Evolutionary conservation across 164 flowering plant genomes (phyloP), one percentile per base, ranked within the genome.

Genomic region (Buxus sempervirens): DNA sequence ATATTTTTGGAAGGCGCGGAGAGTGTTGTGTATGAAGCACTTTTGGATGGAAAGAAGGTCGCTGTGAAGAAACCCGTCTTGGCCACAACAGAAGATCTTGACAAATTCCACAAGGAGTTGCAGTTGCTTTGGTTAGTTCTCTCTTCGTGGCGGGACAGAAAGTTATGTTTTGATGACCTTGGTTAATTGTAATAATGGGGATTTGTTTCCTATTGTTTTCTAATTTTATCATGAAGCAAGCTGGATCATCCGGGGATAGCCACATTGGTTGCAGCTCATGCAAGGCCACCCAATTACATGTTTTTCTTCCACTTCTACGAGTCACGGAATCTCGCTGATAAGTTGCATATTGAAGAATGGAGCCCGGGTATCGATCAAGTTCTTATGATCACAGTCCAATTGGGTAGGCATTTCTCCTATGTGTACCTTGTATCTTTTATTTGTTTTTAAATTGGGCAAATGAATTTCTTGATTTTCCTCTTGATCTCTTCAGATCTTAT

Each of bases 221-320:
- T 1, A 41, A 25, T 45, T 36, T 48, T 41, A 22, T 38, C 12
- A 55, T 77, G 75, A 59, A 93, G 98, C 83, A 77, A 81, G 76
- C 53, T 94, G 65, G 87, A 94, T 77, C 96, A 94, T 73, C 85
- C 88, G 5, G 96, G 96, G 64, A 64, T 94, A 65, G 85, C 88
- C 8, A 85, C 72, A 41, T 76, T 94, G 70, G 77, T 90, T 48
- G 97, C 96, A 2, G 98, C 97, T 0, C 91, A 91, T 71, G 96
- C 96, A 2, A 86, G 74, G 83, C 98, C 97, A 9, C 97, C 97
- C 55, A 85, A 89, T 77, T 94, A 94, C 79, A 71, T 91, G 95
- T 83, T 88, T 70, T 90, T 94, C 82, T 94, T 87, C 51, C 73
- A 80, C 9, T 85, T 81, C 61, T 90, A 88, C 20, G 89, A 86